Conservation (phyloP, 83 land plant genomes). For the Larix sibirica region DNA sequence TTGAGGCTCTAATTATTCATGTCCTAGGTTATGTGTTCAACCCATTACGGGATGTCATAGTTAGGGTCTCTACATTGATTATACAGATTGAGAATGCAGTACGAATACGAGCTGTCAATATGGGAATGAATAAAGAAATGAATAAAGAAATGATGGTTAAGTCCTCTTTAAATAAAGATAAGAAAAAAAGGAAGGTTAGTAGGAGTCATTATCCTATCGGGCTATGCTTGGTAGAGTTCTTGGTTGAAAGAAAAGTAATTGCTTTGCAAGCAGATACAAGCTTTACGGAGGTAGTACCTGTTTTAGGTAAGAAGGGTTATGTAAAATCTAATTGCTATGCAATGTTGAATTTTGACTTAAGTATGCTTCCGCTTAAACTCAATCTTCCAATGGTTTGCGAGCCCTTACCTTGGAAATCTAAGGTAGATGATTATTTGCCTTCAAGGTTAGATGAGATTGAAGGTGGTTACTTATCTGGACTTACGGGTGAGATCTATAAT, state of each 20-base stretch:
- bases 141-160: neutral
- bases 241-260: constrained; percentile 8
- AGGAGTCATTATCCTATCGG: neutral
- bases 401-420: neutral
- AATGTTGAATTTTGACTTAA: neutral
- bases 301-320: constrained; percentile 4
- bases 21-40: constrained; percentile 3
- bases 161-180: neutral
- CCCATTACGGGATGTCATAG: neutral
- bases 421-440: neutral
- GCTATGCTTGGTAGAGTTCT: constrained; percentile 5
- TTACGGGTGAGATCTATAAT: neutral
- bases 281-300: neutral
- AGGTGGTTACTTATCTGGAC: neutral
- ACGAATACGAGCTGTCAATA: neutral
- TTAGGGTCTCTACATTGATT: constrained; percentile 11
- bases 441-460: neutral
- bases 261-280: neutral
- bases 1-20: constrained; percentile 10
- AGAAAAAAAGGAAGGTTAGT: neutral
- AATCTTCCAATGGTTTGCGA: neutral
- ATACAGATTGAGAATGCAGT: neutral
- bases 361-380: neutral
- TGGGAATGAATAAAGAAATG: neutral
- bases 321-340: neutral